Conservation (phyloP, 257 asterid species). For the Solanum tacnaense region DNA sequence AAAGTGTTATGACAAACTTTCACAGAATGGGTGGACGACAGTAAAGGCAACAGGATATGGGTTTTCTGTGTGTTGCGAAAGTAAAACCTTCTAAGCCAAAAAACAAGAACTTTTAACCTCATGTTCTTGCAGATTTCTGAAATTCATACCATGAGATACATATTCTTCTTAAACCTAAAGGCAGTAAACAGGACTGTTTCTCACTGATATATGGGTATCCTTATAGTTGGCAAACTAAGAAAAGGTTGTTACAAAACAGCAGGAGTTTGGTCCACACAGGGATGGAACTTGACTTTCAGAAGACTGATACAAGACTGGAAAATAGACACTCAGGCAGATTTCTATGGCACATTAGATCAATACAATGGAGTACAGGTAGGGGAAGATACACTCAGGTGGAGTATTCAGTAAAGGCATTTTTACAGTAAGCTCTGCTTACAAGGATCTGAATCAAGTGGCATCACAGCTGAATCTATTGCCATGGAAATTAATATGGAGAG, state of each 20-base stretch:
- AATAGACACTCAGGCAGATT: background rate
- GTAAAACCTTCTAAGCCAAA: background rate
- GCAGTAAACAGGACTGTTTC: background rate
- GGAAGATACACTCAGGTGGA: background rate
- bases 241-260: background rate
- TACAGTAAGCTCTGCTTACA: background rate
- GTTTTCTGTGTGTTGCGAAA: background rate
- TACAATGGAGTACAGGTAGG: background rate
- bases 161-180: background rate
- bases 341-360: background rate
- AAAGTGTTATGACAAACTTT: background rate
- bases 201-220: background rate
- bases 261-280: background rate
- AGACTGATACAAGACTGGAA: background rate
- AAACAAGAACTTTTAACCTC: background rate
- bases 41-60: background rate
- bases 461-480: background rate
- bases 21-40: background rate
- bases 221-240: background rate
- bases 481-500: background rate
- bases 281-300: background rate
- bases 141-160: background rate
- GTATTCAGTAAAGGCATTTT: background rate
- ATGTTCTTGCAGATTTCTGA: background rate
- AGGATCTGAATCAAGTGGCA: background rate